These are phyloP conservation scores for Leccinum rimulosum DNA, from an alignment of 768 basidiomycete species.

Conservation along the genomic window DNA sequence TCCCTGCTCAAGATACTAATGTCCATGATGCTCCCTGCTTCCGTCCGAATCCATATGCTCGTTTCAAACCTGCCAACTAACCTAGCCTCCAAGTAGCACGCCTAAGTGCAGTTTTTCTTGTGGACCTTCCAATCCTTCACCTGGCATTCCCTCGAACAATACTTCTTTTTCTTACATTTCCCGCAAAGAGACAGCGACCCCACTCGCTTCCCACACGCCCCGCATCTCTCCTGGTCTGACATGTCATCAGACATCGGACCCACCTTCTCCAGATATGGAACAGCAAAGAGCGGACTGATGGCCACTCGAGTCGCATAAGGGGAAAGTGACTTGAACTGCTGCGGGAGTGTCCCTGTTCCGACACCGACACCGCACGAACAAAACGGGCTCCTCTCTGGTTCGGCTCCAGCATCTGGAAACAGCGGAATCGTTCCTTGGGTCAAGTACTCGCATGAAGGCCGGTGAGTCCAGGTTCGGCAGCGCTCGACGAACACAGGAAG, in stretches of 20 bases:
- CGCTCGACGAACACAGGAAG: slow-evolving; percentile 51
- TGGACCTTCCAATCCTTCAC: slow-evolving; percentile 46
- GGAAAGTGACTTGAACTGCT: slow-evolving; percentile 39
- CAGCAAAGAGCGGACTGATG: slow-evolving; percentile 51
- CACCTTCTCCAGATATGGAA: slow-evolving; percentile 46
- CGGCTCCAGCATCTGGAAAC: slow-evolving; percentile 27
- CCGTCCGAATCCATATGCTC: no score
- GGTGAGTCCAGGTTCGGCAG: slow-evolving; percentile 53
- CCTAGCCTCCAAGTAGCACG: background rate
- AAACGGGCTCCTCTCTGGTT: slow-evolving; percentile 39
- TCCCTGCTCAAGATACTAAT: no score
- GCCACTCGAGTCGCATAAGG: slow-evolving; percentile 49
- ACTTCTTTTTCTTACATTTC: slow-evolving; percentile 38
- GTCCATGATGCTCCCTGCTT: no score
- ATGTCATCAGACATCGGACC: slow-evolving; percentile 4
- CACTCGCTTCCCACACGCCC: slow-evolving; percentile 20
- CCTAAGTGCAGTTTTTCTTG: slow-evolving; percentile 34
- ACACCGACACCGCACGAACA: slow-evolving; percentile 56
- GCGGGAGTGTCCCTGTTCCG: slow-evolving; percentile 38
- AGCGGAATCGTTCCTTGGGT: slow-evolving; percentile 36
- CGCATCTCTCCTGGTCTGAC: slow-evolving; percentile 11
- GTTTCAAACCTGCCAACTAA: background rate
- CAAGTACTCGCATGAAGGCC: slow-evolving; percentile 43
- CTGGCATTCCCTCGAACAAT: slow-evolving; percentile 47
- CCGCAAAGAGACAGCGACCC: slow-evolving; percentile 32